Percentiles rank a stretch among this genome's conserved stretches.
These are phyloP conservation scores for Agapanthus africanus DNA, from an alignment of 106 monocot species.

Conservation along the genomic window DNA sequence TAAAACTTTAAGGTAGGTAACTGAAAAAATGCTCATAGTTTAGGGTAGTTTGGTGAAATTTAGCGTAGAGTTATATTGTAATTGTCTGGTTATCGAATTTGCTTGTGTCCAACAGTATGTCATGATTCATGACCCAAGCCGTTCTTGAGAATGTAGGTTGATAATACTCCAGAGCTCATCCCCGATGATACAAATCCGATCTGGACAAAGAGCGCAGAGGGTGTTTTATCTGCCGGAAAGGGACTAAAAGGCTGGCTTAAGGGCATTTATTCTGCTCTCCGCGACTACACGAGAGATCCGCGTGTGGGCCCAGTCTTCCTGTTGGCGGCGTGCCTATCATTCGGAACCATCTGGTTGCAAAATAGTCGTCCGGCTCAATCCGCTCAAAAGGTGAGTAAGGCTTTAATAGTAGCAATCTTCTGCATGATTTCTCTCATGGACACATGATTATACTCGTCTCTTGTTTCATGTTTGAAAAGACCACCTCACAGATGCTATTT, in stretches of 20 bases:
- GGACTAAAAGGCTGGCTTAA: conserved; percentile 29
- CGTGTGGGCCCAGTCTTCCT: conserved; percentile 75
- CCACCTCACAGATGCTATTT: neutral
- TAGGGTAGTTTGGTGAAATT: too few species aligned
- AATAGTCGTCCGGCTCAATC: conserved; percentile 20
- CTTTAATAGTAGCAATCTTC: neutral
- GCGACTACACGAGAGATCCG: conserved; percentile 54
- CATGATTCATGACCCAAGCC: too few species aligned
- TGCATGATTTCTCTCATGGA: neutral
- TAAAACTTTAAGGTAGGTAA: too few species aligned
- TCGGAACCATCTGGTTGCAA: conserved; percentile 69
- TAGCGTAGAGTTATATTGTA: too few species aligned
- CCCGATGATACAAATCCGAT: conserved; percentile 60
- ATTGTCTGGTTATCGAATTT: too few species aligned
- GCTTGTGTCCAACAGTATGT: too few species aligned
- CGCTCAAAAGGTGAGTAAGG: conserved; percentile 18
- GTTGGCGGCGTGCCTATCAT: conserved; percentile 67
- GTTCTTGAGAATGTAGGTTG: conserved; percentile 44
- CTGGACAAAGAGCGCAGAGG: conserved; percentile 32
- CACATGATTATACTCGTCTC: neutral
- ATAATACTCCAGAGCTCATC: conserved; percentile 57
- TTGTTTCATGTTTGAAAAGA: neutral
- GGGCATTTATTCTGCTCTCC: conserved; percentile 16
- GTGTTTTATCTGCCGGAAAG: conserved; percentile 25
- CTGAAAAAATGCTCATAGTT: too few species aligned